These are phyloP conservation scores for Cephalotrichum gorgonifer DNA, from an alignment of 2,329 filamentous ascomycete species.

Conservation along the genomic window DNA sequence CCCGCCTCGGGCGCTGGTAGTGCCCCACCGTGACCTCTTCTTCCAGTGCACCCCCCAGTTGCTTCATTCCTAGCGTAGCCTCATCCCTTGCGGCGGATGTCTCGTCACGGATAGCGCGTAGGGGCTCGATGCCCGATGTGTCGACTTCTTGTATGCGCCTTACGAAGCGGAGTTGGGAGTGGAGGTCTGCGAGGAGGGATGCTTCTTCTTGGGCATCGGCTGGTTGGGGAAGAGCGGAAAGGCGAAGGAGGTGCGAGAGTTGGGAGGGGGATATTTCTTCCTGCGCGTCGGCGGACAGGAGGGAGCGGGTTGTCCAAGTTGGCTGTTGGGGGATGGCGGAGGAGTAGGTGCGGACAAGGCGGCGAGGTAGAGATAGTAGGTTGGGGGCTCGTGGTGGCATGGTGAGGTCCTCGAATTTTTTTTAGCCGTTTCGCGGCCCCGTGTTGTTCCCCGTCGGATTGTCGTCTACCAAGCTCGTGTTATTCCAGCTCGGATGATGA, in stretches of 20 bases:
- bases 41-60: slow-evolving; percentile 43
- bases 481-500: neutral
- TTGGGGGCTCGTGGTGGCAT: slow-evolving; percentile 1
- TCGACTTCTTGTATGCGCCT: slow-evolving; percentile 69
- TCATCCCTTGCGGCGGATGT: slow-evolving; percentile 51
- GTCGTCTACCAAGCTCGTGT: neutral
- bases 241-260: slow-evolving; percentile 74
- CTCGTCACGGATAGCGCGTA: slow-evolving; percentile 76
- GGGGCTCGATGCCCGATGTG: slow-evolving; percentile 59
- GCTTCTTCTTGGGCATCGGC: slow-evolving; percentile 50
- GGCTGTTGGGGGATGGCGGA: slow-evolving; percentile 55
- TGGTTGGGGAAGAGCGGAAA: slow-evolving; percentile 78
- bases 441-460: neutral
- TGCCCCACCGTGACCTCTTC: slow-evolving; percentile 53
- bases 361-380: slow-evolving; percentile 3
- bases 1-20: slow-evolving; percentile 31
- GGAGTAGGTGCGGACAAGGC: slow-evolving; percentile 9
- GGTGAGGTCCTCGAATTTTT: neutral
- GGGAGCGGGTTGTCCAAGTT: slow-evolving; percentile 71
- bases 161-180: slow-evolving; percentile 85
- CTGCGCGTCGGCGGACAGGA: slow-evolving; percentile 22
- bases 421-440: neutral
- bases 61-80: slow-evolving; percentile 46
- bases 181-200: slow-evolving; percentile 63
- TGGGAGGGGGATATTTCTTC: slow-evolving; percentile 31